Percentiles rank a stretch among this genome's conserved stretches.
These are phyloP conservation scores for Trichoderma harzianum DNA, from an alignment of 2,329 filamentous ascomycete species.

Conservation along the genomic window DNA sequence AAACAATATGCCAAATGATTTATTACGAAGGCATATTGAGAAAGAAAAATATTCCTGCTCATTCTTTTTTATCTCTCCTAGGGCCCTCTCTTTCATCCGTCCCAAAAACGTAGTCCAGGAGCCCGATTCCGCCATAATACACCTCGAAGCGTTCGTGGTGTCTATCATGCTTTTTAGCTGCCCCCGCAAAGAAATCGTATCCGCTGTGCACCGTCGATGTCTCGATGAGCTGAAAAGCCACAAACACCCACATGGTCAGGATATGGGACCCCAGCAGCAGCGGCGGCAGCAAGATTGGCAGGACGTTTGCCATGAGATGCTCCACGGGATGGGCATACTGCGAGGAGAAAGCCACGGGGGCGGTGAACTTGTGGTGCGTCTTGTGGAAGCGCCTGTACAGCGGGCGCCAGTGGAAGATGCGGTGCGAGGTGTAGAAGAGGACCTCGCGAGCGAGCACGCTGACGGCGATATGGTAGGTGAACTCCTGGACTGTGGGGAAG, in stretches of 20 bases:
- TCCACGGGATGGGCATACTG: constrained; percentile 58
- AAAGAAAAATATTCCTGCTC: neutral
- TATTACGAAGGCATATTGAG: neutral
- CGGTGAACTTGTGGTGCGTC: constrained; percentile 53
- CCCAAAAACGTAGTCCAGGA: constrained; percentile 51
- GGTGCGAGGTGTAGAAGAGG: constrained; percentile 55
- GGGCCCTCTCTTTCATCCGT: constrained; percentile 35
- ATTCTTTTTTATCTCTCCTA: constrained; percentile 13
- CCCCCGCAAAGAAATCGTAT: constrained; percentile 50
- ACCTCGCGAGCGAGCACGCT: constrained; percentile 45
- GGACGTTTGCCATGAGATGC: constrained; percentile 50
- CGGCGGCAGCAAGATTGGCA: constrained; percentile 50
- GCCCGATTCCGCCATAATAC: constrained; percentile 50
- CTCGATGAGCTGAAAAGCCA: constrained; percentile 47
- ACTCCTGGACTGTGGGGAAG: constrained; percentile 35
- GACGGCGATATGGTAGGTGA: constrained; percentile 41
- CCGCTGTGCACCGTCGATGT: constrained; percentile 56
- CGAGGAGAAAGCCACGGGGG: constrained; percentile 52
- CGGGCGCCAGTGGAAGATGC: constrained; percentile 46
- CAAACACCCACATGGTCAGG: constrained; percentile 50
- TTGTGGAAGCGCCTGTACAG: constrained; percentile 54
- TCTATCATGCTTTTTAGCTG: constrained; percentile 50
- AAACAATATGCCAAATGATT: neutral
- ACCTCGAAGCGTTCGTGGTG: constrained; percentile 57
- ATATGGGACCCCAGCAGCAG: constrained; percentile 46